These are phyloP conservation scores for Albifimbria verrucaria DNA, from an alignment of 2,329 filamentous ascomycete genomes.

Conservation along the genomic window DNA sequence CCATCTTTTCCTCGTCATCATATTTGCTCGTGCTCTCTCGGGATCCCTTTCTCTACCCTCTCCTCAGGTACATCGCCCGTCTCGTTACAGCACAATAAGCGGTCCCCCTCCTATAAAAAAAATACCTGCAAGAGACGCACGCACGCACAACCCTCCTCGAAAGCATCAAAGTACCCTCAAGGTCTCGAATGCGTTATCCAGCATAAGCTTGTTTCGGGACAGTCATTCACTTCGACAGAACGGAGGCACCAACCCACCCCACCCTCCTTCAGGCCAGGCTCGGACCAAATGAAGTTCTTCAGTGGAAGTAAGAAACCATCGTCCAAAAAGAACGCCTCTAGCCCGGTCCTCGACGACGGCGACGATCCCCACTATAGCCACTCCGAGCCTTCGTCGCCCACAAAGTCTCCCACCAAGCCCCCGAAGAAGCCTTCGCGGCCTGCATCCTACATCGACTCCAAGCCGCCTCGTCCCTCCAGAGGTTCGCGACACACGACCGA, in stretches of 20 bases:
- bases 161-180: too few species aligned
- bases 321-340: slow-evolving; percentile 39
- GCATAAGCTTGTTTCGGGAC: slow-evolving; percentile 39
- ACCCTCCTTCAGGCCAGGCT: slow-evolving; percentile 11
- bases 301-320: slow-evolving; percentile 38
- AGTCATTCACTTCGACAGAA: slow-evolving; percentile 17
- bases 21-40: not conserved
- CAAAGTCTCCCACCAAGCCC: slow-evolving; percentile 33
- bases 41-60: too few species aligned
- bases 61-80: too few species aligned
- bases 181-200: slow-evolving; percentile 30
- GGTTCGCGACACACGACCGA: slow-evolving; percentile 49
- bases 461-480: slow-evolving; percentile 37
- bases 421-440: slow-evolving; percentile 27
- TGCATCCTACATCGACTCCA: slow-evolving; percentile 25
- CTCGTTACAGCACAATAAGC: too few species aligned
- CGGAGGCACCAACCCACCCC: slow-evolving; percentile 5
- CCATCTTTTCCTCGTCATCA: slow-evolving; percentile 3
- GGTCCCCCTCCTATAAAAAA: too few species aligned
- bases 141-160: too few species aligned
- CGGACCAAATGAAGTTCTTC: slow-evolving; percentile 51
- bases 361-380: slow-evolving; percentile 32
- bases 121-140: too few species aligned
- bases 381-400: slow-evolving; percentile 34
- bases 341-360: slow-evolving; percentile 32